A percentile compares a stretch with the other conserved stretches of the same genome.
Conservation (phyloP, 75 land plant species). For the Pseudotsuga menziesii region DNA sequence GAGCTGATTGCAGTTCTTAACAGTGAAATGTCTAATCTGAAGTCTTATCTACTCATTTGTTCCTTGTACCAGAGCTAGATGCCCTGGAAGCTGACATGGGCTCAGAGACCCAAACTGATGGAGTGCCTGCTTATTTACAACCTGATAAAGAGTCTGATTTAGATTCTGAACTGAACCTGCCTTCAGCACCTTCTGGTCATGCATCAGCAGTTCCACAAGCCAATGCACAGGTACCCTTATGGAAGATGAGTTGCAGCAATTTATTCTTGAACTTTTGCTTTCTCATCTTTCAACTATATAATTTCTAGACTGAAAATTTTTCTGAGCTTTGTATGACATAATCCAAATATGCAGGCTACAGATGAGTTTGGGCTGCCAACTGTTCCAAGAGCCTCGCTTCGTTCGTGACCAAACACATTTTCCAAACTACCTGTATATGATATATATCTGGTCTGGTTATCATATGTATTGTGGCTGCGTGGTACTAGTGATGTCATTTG, state of each 20-base stretch:
- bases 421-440: no score
- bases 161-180: constrained; percentile 82
- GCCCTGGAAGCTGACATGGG: constrained; percentile 98
- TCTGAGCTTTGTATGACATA: background rate
- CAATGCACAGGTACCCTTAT: constrained; percentile 45
- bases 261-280: background rate
- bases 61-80: constrained; percentile 69
- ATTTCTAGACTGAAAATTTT: background rate
- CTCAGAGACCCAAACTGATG: constrained; percentile 58
- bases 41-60: background rate
- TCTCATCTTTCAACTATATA: background rate
- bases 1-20: background rate
- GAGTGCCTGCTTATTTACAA: constrained; percentile 89
- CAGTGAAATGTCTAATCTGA: background rate
- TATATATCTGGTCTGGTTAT: no score
- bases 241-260: background rate
- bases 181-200: constrained; percentile 80
- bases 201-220: constrained; percentile 40
- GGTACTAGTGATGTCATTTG: no score
- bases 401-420: constrained; percentile 10
- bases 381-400: constrained; percentile 85
- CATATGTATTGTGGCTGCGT: no score
- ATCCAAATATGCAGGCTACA: constrained; percentile 46
- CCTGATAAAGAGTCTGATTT: constrained; percentile 83
- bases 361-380: constrained; percentile 89